Base-by-base conservation (phyloP, 164 flowering plant species). In the Kalanchoe fedtschenkoi region DNA sequence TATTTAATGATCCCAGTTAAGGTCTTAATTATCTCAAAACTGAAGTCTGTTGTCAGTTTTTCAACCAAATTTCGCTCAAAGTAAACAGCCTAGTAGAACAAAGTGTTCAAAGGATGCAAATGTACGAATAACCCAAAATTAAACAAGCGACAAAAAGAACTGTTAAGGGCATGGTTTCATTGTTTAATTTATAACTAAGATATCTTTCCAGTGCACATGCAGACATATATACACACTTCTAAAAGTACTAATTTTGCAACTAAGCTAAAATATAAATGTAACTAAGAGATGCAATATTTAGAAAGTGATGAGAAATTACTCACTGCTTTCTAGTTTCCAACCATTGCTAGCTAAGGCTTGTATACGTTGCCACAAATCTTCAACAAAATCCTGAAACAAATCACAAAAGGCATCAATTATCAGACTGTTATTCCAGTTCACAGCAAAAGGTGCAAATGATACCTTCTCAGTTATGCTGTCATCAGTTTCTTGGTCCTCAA, bases 281-380 rank as follows among this genome's bases (percentile, higher is more conserved):
- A 9, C 39, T 8, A 47, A 17, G 61, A 47, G 13, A 32, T n/a
- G 19, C 59, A 1, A 33, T 7, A 44, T 33, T 16, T 16, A 29
- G 24, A 9, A 22, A 30, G 60, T 4, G 53, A 58, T 47, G 13
- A 35, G 51, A 68, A 21, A 24, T 32, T 47, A 29, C 26, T 38
- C 83, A 93, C 99, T 96, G 74, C 99, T 95, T 17, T 89, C 93
- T 61, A 82, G 74, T 70, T 84, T 95, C 99, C 99, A 95, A 43
- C 84, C 96, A 70, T 72, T 84, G 68, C 58, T 80, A 41, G 93
- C 82, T 24, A 91, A 74, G 51, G 59, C 76, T 66, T 83, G 91
- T 46, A 95, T 75, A 8, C 91, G 79, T 37, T 70, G 78, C 97
- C 96, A 95, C 26, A 95, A 69, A 76, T 95, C 99, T 80, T 90